phyloP scores from a whole-genome alignment of 345 rosid species.

The Sonneratia alba region DNA sequence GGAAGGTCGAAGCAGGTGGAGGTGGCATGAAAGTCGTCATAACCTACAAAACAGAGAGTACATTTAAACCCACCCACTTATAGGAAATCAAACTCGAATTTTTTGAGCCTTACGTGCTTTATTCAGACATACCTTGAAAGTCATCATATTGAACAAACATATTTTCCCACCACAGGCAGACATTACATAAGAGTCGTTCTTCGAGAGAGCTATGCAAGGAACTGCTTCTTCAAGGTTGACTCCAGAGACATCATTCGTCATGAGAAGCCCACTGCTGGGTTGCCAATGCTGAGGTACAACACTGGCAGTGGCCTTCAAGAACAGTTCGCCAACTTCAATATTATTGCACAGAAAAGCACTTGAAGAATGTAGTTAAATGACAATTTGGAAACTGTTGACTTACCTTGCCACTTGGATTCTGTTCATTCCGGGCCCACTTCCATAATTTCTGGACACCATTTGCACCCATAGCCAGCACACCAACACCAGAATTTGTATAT shows the following conservation, averaged over 20 bases:
- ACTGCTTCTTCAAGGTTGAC: slow-evolving; percentile 72
- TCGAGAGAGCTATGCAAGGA: slow-evolving; percentile 89
- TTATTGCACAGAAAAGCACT: neutral
- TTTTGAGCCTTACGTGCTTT: neutral
- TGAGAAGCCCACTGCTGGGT: slow-evolving; percentile 86
- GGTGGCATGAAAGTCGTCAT: slow-evolving; percentile 87
- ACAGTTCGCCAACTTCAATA: slow-evolving; percentile 5
- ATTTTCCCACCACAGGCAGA: slow-evolving; percentile 90
- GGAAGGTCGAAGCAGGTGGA: slow-evolving; percentile 74
- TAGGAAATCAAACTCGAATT: neutral
- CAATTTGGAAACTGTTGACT: neutral
- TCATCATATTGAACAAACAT: slow-evolving; percentile 88
- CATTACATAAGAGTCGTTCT: slow-evolving; percentile 86
- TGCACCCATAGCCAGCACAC: slow-evolving; percentile 76
- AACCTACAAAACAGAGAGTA: slow-evolving; percentile 34
- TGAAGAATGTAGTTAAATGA: neutral
- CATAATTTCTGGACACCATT: slow-evolving; percentile 69
- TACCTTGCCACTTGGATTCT: slow-evolving; percentile 83
- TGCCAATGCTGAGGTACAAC: slow-evolving; percentile 80
- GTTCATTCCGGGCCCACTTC: slow-evolving; percentile 71
- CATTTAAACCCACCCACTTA: neutral
- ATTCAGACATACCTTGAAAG: slow-evolving; percentile 51
- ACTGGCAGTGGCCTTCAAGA: slow-evolving; percentile 53
- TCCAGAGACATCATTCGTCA: slow-evolving; percentile 69
- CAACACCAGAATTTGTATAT: slow-evolving; percentile 76